Conservation (phyloP, 1,284 basidiomycete species). For the Trametes versicolor region DNA sequence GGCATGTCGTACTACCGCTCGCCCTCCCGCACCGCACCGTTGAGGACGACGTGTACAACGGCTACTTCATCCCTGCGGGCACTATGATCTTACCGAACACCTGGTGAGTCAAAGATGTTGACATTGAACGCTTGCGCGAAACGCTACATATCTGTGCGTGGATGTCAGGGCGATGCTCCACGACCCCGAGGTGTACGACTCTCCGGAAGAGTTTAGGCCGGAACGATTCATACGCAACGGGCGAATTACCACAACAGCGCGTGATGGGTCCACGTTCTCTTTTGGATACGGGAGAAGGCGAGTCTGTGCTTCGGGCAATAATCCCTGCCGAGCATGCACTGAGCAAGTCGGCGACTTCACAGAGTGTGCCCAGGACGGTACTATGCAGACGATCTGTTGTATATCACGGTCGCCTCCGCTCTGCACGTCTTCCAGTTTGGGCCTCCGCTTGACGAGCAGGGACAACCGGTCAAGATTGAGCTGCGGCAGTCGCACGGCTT, state of each 20-base stretch:
- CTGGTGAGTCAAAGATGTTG: background rate
- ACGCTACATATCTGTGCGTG: background rate
- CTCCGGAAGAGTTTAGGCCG: constrained; percentile 26
- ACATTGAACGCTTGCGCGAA: background rate
- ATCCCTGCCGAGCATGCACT: too few relatives aligned
- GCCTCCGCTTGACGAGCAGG: constrained; percentile 10
- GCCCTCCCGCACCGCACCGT: constrained; percentile 15
- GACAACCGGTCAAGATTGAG: constrained; percentile 16
- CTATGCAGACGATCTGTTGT: constrained; percentile 22
- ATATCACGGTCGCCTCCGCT: constrained; percentile 22
- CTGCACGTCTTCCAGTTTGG: constrained; percentile 26
- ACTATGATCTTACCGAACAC: constrained; percentile 23
- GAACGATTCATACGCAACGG: constrained; percentile 29
- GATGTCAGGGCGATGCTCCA: background rate
- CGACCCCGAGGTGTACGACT: constrained; percentile 18
- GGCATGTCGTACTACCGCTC: constrained; percentile 32
- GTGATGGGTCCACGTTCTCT: constrained; percentile 6
- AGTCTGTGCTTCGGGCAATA: too few relatives aligned
- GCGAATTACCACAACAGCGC: constrained; percentile 5
- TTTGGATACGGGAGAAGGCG: constrained; percentile 32
- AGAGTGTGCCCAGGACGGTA: constrained; percentile 24
- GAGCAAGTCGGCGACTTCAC: too few relatives aligned
- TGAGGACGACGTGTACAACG: constrained; percentile 30
- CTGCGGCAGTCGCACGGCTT: constrained; percentile 6
- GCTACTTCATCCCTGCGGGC: constrained; percentile 38